phyloP scores from a whole-genome alignment of 495 filamentous ascomycete species.

The Aspergillus ostianus region DNA sequence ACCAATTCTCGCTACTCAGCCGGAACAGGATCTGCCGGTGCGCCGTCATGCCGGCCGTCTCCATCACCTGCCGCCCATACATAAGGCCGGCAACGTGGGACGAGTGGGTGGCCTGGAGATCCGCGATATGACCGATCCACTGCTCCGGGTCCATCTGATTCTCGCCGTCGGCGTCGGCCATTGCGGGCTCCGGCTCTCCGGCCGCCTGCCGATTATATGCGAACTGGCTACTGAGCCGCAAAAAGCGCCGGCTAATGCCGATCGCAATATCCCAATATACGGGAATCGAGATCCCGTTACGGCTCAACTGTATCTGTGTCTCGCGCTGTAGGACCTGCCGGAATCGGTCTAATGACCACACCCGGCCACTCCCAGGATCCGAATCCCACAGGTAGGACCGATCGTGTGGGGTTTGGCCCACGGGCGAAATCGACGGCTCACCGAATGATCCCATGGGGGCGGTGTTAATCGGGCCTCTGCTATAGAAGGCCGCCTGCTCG shows the following conservation, averaged over 20 bases:
- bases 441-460: no score
- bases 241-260: not conserved
- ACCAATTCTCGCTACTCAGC: not conserved
- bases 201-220: not conserved
- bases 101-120: not conserved
- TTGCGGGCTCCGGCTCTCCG: not conserved
- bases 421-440: no score
- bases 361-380: not conserved
- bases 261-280: not conserved
- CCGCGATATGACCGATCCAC: not conserved
- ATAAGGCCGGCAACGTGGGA: not conserved
- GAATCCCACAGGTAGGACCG: not conserved
- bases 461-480: no score
- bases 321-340: not conserved
- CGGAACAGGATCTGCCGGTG: not conserved
- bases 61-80: constrained; percentile 2
- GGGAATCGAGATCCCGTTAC: not conserved
- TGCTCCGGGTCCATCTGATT: not conserved
- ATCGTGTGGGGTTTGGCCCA: not conserved
- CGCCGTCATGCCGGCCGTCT: not conserved
- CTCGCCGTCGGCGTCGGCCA: not conserved
- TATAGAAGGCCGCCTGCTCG: no score
- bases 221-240: not conserved
- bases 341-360: not conserved
- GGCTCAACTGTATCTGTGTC: not conserved